These are phyloP conservation scores for Hemileia vastatrix DNA, from an alignment of 1,284 basidiomycete species.

Conservation along the genomic window DNA sequence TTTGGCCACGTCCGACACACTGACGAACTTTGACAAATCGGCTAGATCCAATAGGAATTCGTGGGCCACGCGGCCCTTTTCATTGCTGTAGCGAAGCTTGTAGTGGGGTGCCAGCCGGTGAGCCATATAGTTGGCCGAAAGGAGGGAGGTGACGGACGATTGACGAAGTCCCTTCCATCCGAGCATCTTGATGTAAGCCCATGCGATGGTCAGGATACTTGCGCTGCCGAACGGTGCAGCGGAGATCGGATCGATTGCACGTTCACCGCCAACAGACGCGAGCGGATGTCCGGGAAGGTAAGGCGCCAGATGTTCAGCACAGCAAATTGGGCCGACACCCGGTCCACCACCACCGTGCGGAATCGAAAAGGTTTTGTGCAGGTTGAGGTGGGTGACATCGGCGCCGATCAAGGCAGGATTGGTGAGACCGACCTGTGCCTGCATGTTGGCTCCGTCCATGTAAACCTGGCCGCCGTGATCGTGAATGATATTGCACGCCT, in stretches of 20 bases:
- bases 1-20: constrained; percentile 91
- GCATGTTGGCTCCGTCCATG: constrained; percentile 91
- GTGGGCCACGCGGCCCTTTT: constrained; percentile 82
- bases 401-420: constrained; percentile 92
- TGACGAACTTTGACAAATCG: constrained; percentile 81
- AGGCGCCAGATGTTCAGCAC: constrained; percentile 79
- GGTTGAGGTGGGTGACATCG: constrained; percentile 93
- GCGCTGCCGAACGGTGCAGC: constrained; percentile 89
- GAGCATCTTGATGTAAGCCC: constrained; percentile 67
- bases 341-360: constrained; percentile 97
- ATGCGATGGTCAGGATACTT: constrained; percentile 88
- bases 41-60: constrained; percentile 88
- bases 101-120: constrained; percentile 74
- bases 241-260: constrained; percentile 75
- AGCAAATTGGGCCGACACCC: constrained; percentile 88
- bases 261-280: constrained; percentile 58
- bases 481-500: constrained; percentile 88
- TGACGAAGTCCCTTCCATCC: constrained; percentile 78
- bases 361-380: constrained; percentile 92
- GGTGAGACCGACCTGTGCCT: constrained; percentile 88
- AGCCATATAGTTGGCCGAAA: constrained; percentile 96
- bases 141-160: constrained; percentile 72
- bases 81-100: constrained; percentile 78
- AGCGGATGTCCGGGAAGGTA: constrained; percentile 89
- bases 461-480: constrained; percentile 94